Evolutionary conservation across 2,329 filamentous ascomycete genomes (phyloP), one percentile per base, ranked within the genome.

Genomic region (Chrysoporthe deuterocubensis): DNA sequence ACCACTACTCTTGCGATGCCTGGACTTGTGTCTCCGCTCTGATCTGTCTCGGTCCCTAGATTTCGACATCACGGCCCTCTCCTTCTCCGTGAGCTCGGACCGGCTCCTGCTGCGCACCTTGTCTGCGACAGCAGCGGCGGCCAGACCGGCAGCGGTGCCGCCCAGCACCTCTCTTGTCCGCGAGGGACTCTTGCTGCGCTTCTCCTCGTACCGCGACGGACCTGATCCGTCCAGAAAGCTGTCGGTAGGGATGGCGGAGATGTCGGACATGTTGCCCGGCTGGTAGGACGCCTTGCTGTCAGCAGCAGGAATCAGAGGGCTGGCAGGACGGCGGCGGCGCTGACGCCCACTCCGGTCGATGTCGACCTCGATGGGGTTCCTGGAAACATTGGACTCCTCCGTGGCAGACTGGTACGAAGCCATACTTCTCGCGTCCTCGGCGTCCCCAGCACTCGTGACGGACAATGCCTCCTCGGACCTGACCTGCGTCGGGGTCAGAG

Each of bases 341-440:
- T 80, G 81, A 71, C 76, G 76, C 62, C 75, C 78, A 71, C 84
- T 81, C 62, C 87, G 85, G 74, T 94, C 86, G 71, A 98, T 92
- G 77, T 97, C 95, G 69, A 97, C 92, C 76, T 97, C 94, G 71
- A 97, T 90, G 46, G 94, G 94, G 64, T 92, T 90, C 65, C 87
- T 84, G 43, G 87, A 89, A 67, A 94, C 85, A 78, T 91, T 94
- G 71, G 92, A 95, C 78, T 92, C 93, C 76, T 93, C 91, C 8
- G 89, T 92, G 21, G 86, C 89, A 63, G 93, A 96, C 44, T 90
- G 92, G 76, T 92, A 92, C 48, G 92, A 96, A 72, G 84, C 87
- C 77, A 90, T 82, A 75, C 90, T 92, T 70, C 85, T 82, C 67
- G 86, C 87, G 82, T 93, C 90, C 66, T 89, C 88, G 65, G 70